Percentiles rank a stretch among this genome's conserved stretches.
phyloP scores from a whole-genome alignment of 345 rosid species.

The Aquilaria malaccensis region DNA sequence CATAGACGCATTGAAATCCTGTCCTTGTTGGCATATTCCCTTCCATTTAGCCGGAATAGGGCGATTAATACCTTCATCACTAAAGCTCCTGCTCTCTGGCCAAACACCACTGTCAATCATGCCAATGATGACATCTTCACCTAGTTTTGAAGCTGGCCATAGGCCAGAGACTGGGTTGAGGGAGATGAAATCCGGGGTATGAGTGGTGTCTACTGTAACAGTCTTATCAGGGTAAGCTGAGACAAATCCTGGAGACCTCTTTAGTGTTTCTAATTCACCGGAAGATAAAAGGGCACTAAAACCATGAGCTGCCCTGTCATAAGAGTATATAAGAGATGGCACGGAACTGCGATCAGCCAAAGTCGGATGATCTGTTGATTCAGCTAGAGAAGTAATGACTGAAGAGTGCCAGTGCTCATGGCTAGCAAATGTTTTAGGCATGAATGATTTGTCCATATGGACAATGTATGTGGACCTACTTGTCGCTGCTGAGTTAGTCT shows the following conservation, averaged over 20 bases:
- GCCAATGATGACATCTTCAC: conserved; percentile 23
- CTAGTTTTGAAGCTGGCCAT: conserved; percentile 25
- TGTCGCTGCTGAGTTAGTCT: background rate
- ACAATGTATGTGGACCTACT: conserved; percentile 22
- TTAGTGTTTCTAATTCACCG: conserved; percentile 12
- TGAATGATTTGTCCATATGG: conserved; percentile 28
- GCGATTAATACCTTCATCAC: conserved; percentile 14
- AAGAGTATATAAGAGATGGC: conserved; percentile 14
- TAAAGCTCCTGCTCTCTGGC: conserved; percentile 24
- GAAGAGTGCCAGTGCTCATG: conserved; percentile 28
- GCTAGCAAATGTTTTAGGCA: conserved; percentile 25
- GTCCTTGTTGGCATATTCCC: conserved; percentile 25
- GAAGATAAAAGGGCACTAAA: conserved; percentile 21
- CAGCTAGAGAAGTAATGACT: conserved; percentile 12
- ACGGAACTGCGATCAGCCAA: background rate
- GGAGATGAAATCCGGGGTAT: conserved; percentile 19
- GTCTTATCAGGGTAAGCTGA: conserved; percentile 18
- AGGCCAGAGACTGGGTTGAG: conserved; percentile 11
- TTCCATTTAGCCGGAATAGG: conserved; percentile 19
- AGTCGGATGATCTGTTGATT: background rate
- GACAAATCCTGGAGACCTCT: conserved; percentile 14
- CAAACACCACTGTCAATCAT: conserved; percentile 22
- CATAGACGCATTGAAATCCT: conserved; percentile 21
- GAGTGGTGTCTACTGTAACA: conserved; percentile 22
- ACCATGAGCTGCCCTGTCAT: conserved; percentile 19